Evolutionary conservation across 1,284 basidiomycete genomes (phyloP), one percentile per base, ranked within the genome.

Genomic region (Malassezia sympodialis): DNA sequence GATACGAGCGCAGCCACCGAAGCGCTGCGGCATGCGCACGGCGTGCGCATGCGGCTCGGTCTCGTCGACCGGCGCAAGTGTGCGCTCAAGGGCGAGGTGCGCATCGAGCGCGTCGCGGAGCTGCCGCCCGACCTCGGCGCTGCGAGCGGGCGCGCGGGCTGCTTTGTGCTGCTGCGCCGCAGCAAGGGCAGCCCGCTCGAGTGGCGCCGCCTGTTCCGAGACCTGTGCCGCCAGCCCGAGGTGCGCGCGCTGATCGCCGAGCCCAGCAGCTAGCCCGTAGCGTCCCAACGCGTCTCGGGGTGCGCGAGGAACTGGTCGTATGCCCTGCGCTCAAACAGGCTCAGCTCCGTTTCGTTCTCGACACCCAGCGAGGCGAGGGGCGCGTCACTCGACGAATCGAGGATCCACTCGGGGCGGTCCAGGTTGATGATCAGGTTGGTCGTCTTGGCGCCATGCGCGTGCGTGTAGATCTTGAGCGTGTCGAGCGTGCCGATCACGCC

Each of bases 381-480:
- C 8, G 55, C 51, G 39, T 49, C 55, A 15, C 31, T 51, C 15
- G 28, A 43, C 15, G 43, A 30, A 1, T 8, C 43, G 2, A 70
- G 51, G n/a, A 74, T 42, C 68, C 69, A 74, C 15, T 74, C 72
- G 1, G 62, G 61, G 31, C 66, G 67, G 35, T 73, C 72, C 14
- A 73, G 49, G 47, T 74, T 74, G 63, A 74, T 69, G 58, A 74
- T 74, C 21, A 74, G 55, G 43, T 73, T 74, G 5, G 67, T 72
- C 11, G 72, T 74, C 81, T 98, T 98, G 55, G 90, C 81, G 10
- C 90, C 90, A 72, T 96, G 93, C 1, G 93, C 93, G 66, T 84
- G 84, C 0, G 88, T 89, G 75, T 98, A 98, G 14, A 94, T 77
- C 73, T 98, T 98, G 58, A 98, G 65, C 10, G 90, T 94, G 76